Percentiles rank a stretch among this genome's conserved stretches.
These are phyloP conservation scores for Luffa acutangula DNA, from an alignment of 306 rosid genomes.

Conservation along the genomic window DNA sequence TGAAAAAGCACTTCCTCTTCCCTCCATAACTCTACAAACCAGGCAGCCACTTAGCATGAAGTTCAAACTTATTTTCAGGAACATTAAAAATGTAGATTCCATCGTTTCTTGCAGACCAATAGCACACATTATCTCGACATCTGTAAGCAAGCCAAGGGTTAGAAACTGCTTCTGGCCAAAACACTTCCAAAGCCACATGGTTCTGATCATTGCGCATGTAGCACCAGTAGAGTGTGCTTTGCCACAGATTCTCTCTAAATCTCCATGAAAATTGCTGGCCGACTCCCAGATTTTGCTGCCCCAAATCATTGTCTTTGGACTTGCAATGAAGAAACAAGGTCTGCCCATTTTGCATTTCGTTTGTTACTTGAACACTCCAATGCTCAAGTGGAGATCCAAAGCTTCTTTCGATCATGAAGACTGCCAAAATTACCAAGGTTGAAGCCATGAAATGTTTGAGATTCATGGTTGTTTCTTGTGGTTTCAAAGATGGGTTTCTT, in stretches of 20 bases:
- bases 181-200: neutral
- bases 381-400: neutral
- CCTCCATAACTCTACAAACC: neutral
- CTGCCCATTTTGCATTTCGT: neutral
- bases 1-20: too few species aligned
- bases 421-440: neutral
- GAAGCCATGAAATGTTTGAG: neutral
- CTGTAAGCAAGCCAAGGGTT: neutral
- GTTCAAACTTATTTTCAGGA: neutral
- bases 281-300: neutral
- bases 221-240: neutral
- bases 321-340: neutral
- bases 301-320: constrained; percentile 2
- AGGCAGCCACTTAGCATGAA: neutral
- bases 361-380: neutral
- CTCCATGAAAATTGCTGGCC: neutral
- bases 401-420: neutral
- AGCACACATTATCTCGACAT: neutral
- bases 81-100: neutral
- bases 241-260: neutral
- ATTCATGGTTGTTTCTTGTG: neutral
- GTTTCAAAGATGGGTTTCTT: neutral
- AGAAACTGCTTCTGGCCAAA: neutral
- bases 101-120: neutral
- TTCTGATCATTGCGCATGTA: neutral